These are phyloP conservation scores for Globisporangium nunn DNA, from an alignment of 352 stramenopile species.

Conservation along the genomic window DNA sequence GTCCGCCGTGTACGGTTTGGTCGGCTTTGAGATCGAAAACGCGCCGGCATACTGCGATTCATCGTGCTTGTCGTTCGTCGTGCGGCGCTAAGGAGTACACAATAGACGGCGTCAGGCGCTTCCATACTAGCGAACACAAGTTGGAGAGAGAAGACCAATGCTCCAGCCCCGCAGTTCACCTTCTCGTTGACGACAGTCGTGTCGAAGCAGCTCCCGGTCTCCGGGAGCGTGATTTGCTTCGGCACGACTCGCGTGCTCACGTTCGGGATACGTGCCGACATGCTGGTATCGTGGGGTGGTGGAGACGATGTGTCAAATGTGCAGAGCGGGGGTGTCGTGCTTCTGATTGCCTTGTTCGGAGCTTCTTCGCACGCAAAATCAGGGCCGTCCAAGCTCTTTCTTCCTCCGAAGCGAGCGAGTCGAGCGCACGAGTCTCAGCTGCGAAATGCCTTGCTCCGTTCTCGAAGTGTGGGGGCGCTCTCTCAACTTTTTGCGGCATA, in stretches of 20 bases:
- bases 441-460: too few relatives aligned
- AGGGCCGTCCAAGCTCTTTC: too few relatives aligned
- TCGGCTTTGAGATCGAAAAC: conserved; percentile 90
- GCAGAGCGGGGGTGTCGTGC: too few relatives aligned
- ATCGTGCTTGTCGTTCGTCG: conserved; percentile 63
- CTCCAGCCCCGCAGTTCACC: conserved; percentile 15
- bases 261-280: conserved; percentile 70
- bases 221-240: conserved; percentile 61
- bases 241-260: conserved; percentile 79
- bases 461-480: too few relatives aligned
- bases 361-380: too few relatives aligned
- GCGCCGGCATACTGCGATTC: conserved; percentile 61
- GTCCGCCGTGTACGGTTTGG: conserved; percentile 75
- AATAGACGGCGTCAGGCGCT: neutral
- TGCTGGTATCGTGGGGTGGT: conserved; percentile 38
- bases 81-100: conserved; percentile 33
- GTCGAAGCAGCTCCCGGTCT: conserved; percentile 95
- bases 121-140: neutral
- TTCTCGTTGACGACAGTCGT: conserved; percentile 67
- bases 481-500: too few relatives aligned
- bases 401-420: too few relatives aligned
- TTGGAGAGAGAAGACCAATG: neutral
- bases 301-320: conserved; percentile 24
- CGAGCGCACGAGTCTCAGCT: too few relatives aligned
- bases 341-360: too few relatives aligned